phyloP scores from a whole-genome alignment of 106 monocot genomes.

The Dendrobium catenatum region DNA sequence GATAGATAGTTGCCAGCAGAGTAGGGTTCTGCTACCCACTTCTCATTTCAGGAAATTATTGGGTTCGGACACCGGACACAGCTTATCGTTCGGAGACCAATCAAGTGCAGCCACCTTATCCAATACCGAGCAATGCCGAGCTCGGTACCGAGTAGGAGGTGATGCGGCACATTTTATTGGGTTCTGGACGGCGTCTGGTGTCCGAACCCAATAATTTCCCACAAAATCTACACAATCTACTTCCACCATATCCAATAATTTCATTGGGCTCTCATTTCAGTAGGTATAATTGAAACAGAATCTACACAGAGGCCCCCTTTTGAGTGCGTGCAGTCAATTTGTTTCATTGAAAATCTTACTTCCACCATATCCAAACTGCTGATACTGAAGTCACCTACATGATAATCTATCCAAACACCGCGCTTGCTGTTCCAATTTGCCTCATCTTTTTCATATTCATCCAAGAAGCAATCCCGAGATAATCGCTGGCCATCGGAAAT shows the following conservation, averaged over 20 bases:
- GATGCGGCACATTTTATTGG: too few relatives aligned
- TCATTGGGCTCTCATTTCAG: neutral
- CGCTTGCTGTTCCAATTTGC: constrained; percentile 20
- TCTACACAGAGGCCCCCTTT: constrained; percentile 44
- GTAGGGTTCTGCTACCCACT: too few relatives aligned
- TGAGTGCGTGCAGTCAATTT: constrained; percentile 48
- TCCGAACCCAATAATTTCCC: too few relatives aligned
- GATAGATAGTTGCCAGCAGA: too few relatives aligned
- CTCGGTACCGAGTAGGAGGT: too few relatives aligned
- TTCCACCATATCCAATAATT: too few relatives aligned
- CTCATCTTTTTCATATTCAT: constrained; percentile 29
- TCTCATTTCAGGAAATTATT: neutral
- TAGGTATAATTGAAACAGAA: constrained; percentile 36
- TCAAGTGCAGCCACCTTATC: too few relatives aligned
- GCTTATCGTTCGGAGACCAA: too few relatives aligned
- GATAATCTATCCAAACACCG: constrained; percentile 36
- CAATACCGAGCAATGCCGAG: too few relatives aligned
- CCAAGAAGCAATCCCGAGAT: constrained; percentile 20
- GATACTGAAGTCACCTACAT: constrained; percentile 31
- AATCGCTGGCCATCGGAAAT: constrained; percentile 39
- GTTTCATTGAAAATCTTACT: constrained; percentile 43
- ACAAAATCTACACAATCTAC: too few relatives aligned
- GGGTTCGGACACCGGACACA: too few relatives aligned
- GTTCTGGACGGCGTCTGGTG: too few relatives aligned
- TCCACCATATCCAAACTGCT: constrained; percentile 22